Evolutionary conservation across 2,329 filamentous ascomycete genomes (phyloP).

Genomic region (Paecilomyces formosus): DNA sequence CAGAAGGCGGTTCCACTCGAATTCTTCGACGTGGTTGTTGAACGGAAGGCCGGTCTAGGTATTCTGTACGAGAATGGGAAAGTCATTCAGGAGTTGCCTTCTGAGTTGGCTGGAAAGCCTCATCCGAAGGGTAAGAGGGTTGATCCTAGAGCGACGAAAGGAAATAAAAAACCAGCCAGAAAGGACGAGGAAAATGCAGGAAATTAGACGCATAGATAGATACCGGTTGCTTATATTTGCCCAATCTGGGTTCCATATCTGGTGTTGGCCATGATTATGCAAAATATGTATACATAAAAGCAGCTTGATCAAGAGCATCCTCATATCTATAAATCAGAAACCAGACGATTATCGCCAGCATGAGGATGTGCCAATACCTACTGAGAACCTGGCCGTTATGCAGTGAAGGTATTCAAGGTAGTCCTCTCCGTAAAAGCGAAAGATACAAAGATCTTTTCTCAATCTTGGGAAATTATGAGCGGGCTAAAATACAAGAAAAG

Average conservation of each 20-base stretch:
- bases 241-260: not conserved
- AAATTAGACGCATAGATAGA: not conserved
- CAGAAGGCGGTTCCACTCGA: conserved; percentile 54
- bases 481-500: too few species aligned
- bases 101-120: conserved; percentile 31
- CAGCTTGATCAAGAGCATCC: not conserved
- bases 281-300: not conserved
- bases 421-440: too few species aligned
- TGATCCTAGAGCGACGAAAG: not conserved
- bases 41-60: conserved; percentile 65
- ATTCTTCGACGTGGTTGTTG: conserved; percentile 65
- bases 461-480: too few species aligned
- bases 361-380: too few species aligned
- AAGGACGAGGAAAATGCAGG: conserved; percentile 2
- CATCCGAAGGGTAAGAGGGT: conserved; percentile 25
- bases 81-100: conserved; percentile 42
- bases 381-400: too few species aligned
- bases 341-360: too few species aligned
- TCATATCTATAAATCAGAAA: not conserved
- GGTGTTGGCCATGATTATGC: not conserved
- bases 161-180: conserved; percentile 14
- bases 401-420: too few species aligned
- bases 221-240: not conserved
- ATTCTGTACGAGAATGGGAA: conserved; percentile 59
- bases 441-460: too few species aligned